These are phyloP conservation scores for Persicaria maculosa DNA, from an alignment of 148 eudicot genomes.

Conservation along the genomic window DNA sequence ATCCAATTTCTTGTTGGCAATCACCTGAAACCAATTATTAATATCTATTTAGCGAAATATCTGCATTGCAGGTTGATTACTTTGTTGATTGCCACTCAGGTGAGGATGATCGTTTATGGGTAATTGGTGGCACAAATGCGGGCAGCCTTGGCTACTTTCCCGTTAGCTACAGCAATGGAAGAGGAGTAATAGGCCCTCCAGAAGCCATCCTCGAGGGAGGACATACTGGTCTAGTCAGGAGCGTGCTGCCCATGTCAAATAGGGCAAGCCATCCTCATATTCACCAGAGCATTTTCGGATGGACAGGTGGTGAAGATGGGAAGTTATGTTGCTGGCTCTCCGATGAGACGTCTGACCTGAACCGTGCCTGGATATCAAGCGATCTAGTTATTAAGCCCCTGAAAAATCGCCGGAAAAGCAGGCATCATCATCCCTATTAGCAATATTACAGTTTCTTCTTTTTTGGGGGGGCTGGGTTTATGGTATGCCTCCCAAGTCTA, in stretches of 20 bases:
- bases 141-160: slow-evolving; percentile 91
- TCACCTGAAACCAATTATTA: not conserved
- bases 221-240: slow-evolving; percentile 70
- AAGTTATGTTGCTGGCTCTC: slow-evolving; percentile 90
- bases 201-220: slow-evolving; percentile 92
- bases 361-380: slow-evolving; percentile 72
- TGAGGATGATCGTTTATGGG: slow-evolving; percentile 61
- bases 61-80: slow-evolving; percentile 69
- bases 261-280: slow-evolving; percentile 19
- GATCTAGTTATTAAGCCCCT: slow-evolving; percentile 43
- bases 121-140: slow-evolving; percentile 77
- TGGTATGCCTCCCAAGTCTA: not conserved
- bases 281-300: slow-evolving; percentile 59
- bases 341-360: slow-evolving; percentile 40
- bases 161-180: slow-evolving; percentile 30
- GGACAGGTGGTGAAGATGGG: slow-evolving; percentile 99
- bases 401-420: slow-evolving; percentile 41
- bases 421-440: slow-evolving; percentile 42
- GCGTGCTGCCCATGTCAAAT: slow-evolving; percentile 49
- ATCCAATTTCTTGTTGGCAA: not conserved
- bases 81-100: slow-evolving; percentile 80
- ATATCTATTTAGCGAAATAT: not conserved
- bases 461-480: not conserved
- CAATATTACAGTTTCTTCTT: not conserved
- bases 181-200: slow-evolving; percentile 37